Base-by-base conservation (phyloP, 129 eudicot genomes). In the Escallonia herrerae region DNA sequence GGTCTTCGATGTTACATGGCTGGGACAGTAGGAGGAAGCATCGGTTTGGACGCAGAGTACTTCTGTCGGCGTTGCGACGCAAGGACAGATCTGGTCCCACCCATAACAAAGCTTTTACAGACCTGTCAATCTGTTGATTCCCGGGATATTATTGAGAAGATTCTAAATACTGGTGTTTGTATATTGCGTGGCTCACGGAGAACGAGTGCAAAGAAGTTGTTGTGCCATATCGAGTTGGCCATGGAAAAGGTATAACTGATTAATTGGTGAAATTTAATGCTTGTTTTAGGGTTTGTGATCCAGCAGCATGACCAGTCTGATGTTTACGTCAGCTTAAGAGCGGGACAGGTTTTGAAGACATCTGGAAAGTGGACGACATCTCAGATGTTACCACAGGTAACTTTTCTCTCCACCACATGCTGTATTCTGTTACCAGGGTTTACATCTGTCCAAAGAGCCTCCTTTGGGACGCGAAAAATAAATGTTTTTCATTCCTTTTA, bases 1-100 rank as follows among this genome's bases (percentile, higher is more conserved):
- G 84, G 84, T 15, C 76, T 93, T 15, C 81, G 91, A 15, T 84
- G 91, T 51, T 81, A 83, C 81, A 69, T 93, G 96, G 96, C 96
- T 71, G 98, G 98, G 47, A 86, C 95, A 9, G 87, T 88, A n/a
- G 87, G 90, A 75, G 96, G 95, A 37, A 77, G 79, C 64, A 79
- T 93, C 48, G 75, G 82, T 58, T 66, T 91, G 67, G 95, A 91
- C 77, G 90, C 87, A 6, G 96, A 91, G 74, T 91, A 91, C 66
- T 88, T 81, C 60, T 93, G 98, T 65, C 80, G 95, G 4, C 82
- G 95, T 12, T 93, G 98, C 80, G 98, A 88, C 74, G 64, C 91
- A 8, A 83, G 79, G 66, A 83, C 96, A 4, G 96, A 93, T 71
- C 76, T 93, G 69, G 74, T 84, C 62, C 70, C 84, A 11, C 85